These are phyloP conservation scores for Phytophthora pinifolia DNA, from an alignment of 352 stramenopile genomes.

Conservation along the genomic window DNA sequence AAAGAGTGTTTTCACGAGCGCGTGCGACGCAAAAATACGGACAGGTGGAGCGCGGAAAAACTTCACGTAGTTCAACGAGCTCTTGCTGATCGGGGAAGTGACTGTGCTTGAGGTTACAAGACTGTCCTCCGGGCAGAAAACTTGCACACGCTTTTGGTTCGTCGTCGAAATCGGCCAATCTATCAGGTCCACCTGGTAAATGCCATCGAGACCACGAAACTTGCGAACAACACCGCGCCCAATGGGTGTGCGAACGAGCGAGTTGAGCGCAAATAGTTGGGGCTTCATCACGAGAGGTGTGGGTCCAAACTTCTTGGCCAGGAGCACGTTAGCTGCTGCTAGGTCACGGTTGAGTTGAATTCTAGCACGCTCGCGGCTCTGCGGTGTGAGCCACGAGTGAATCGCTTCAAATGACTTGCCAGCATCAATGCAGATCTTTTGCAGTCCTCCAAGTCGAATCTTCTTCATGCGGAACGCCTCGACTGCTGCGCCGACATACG, in stretches of 20 bases:
- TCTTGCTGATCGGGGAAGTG: constrained; percentile 38
- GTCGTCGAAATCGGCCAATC: constrained; percentile 44
- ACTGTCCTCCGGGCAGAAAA: constrained; percentile 62
- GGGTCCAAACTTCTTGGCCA: constrained; percentile 35
- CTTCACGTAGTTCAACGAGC: constrained; percentile 58
- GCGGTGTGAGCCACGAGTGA: constrained; percentile 50
- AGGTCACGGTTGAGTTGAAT: constrained; percentile 73
- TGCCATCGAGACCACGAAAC: constrained; percentile 68
- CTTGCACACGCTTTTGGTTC: constrained; percentile 43
- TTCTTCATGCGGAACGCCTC: constrained; percentile 77
- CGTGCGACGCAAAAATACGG: constrained; percentile 50
- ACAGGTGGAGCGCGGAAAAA: constrained; percentile 45
- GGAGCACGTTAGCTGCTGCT: constrained; percentile 58
- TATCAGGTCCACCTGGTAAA: constrained; percentile 77
- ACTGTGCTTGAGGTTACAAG: constrained; percentile 43
- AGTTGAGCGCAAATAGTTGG: constrained; percentile 61
- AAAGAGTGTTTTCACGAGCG: constrained; percentile 74
- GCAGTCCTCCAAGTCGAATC: constrained; percentile 58
- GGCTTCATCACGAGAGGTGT: constrained; percentile 55
- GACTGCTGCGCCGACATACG: constrained; percentile 84
- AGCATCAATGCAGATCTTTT: constrained; percentile 67
- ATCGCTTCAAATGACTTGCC: constrained; percentile 59
- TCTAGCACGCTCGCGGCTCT: constrained; percentile 57
- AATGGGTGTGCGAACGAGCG: constrained; percentile 63
- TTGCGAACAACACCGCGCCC: constrained; percentile 68